Percentiles rank a stretch among this genome's conserved stretches.
Evolutionary conservation across 2,329 filamentous ascomycete species (phyloP).

Genomic region (Talaromyces sp.): DNA sequence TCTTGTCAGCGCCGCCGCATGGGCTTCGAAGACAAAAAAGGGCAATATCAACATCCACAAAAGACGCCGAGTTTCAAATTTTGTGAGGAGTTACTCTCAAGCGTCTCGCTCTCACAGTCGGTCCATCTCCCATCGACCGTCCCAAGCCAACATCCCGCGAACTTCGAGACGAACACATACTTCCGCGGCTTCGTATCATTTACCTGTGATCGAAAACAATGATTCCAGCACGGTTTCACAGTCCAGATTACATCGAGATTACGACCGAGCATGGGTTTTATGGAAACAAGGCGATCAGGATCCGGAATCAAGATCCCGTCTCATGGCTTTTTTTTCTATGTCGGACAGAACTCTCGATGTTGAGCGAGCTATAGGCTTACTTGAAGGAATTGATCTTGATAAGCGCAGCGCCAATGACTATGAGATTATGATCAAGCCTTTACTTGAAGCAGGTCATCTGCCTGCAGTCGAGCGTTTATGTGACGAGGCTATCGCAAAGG

Average conservation of each 20-base stretch:
- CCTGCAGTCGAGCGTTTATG: conserved; percentile 44
- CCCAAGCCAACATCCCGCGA: neutral
- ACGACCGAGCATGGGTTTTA: conserved; percentile 46
- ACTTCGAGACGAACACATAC: conserved; percentile 8
- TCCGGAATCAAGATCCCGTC: conserved; percentile 26
- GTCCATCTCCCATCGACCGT: neutral
- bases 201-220: neutral
- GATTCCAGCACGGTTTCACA: neutral
- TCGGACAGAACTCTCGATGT: conserved; percentile 42
- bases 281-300: conserved; percentile 37
- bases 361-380: conserved; percentile 47
- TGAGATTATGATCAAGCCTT: conserved; percentile 44
- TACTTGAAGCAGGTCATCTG: conserved; percentile 41
- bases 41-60: conserved; percentile 29
- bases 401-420: conserved; percentile 47
- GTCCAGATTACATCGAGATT: conserved; percentile 22
- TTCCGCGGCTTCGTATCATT: neutral
- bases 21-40: conserved; percentile 26
- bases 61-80: conserved; percentile 26
- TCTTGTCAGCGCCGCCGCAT: conserved; percentile 26
- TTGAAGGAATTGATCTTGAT: conserved; percentile 40
- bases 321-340: conserved; percentile 42
- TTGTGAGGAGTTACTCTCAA: conserved; percentile 24
- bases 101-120: neutral
- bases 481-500: conserved; percentile 36